Base-by-base conservation (phyloP, 2,329 filamentous ascomycete genomes). In the Simplicillium sp. region DNA sequence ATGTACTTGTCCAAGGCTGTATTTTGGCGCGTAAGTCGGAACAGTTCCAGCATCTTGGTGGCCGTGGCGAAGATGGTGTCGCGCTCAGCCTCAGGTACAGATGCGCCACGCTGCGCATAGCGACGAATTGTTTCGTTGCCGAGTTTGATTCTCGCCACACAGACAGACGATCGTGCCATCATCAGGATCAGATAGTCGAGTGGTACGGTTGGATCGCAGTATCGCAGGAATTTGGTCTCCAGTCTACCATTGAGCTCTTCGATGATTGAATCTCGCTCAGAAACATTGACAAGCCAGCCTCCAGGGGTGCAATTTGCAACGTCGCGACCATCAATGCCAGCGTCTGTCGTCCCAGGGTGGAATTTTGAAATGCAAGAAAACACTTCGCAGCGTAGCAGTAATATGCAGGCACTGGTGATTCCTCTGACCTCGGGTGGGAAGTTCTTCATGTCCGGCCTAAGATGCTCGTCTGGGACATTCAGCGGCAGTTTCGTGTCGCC, bases 1-100 rank as follows among this genome's bases (percentile, higher is more conserved):
- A 29, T 46, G 34, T 50, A 59, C 38, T 56, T 57, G 2, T 49
- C 43, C 5, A 60, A 41, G 8, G 40, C 46, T 13, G 40, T 43
- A 29, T 48, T 45, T 12, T 48, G 42, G 15, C 43, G 44, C 8
- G 51, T 36, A 18, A 53, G 29, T 16, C 41, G 45, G 3, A 41
- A 40, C 36, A 56, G 56, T 31, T 55, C 49, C 16, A 48, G 35
- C 20, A 48, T 36, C 36, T 43, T 44, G 1, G 37, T 39, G 8
- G 46, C 46, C 13, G 41, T 43, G 11, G n/a, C 8, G 11, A 48
- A 46, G 8, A 42, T 39, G 20, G 41, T 18, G 8, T 42, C 29
- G 5, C 46, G 38, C 16, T 47, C 44, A 8, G 25, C 32, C 18
- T 40, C 29, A 5, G 43, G 29, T 4, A 42, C 33, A 1, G 28